A percentile compares a stretch with the other conserved stretches of the same genome.
Conservation (phyloP, 805 yeast genomes). For the Candida ovalis region DNA sequence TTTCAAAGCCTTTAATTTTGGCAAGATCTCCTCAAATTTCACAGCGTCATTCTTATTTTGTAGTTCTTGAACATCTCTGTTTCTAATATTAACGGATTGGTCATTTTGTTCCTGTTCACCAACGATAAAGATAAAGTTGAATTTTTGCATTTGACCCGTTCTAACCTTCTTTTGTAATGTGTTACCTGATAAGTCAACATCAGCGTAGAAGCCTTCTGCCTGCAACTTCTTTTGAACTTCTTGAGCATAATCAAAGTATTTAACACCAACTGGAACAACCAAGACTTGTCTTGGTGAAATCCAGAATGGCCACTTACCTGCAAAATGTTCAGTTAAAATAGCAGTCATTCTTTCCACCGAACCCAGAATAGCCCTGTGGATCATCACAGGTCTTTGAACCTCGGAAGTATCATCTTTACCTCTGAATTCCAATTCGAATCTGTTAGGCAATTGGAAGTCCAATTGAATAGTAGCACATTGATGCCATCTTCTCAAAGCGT, state of each 20-base stretch:
- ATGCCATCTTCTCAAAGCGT: constrained; percentile 94
- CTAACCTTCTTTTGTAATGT: constrained; percentile 98
- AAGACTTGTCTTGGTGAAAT: constrained; percentile 97
- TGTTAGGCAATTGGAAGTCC: constrained; percentile 95
- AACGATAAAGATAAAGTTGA: constrained; percentile 93
- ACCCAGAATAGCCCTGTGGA: constrained; percentile 98
- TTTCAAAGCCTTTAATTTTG: constrained; percentile 64
- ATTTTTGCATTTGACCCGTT: constrained; percentile 90
- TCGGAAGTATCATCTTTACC: constrained; percentile 58
- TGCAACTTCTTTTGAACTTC: constrained; percentile 67
- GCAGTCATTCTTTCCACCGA: constrained; percentile 99
- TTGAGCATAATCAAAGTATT: constrained; percentile 87
- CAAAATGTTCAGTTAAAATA: constrained; percentile 94
- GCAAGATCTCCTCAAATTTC: constrained; percentile 64
- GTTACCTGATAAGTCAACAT: constrained; percentile 90
- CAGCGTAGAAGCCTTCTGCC: constrained; percentile 81
- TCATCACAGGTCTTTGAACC: constrained; percentile 92
- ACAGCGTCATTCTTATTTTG: constrained; percentile 91
- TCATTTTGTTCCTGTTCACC: constrained; percentile 90
- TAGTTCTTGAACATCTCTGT: constrained; percentile 89
- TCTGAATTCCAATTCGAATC: constrained; percentile 88
- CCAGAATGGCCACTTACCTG: constrained; percentile 99
- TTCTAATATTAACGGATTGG: constrained; percentile 87
- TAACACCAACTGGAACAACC: constrained; percentile 95
- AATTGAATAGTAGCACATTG: constrained; percentile 99